Percentiles rank a stretch among this genome's conserved stretches.
Evolutionary conservation across 2,329 filamentous ascomycete species (phyloP).

Genomic region (Chaetoscypha palmicola): DNA sequence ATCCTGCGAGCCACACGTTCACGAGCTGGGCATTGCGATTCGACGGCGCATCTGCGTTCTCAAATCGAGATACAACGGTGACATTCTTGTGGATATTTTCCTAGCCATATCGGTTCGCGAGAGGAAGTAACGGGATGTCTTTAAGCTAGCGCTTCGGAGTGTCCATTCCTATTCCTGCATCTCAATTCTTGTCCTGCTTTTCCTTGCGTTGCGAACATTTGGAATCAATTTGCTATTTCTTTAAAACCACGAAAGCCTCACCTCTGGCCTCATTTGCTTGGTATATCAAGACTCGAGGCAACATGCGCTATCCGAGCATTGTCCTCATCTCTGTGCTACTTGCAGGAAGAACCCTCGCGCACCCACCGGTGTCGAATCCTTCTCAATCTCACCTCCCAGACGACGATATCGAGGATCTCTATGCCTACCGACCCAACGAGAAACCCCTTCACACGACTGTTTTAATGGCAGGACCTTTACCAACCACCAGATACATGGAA

Average conservation of each 20-base stretch:
- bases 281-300: neutral
- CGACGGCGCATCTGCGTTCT: slow-evolving; percentile 2
- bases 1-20: neutral
- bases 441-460: slow-evolving; percentile 17
- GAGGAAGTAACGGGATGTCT: too few relatives aligned
- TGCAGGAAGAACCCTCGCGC: slow-evolving; percentile 2
- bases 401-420: slow-evolving; percentile 11
- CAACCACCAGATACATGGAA: slow-evolving; percentile 1
- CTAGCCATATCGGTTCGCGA: too few relatives aligned
- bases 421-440: slow-evolving; percentile 6
- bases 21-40: neutral
- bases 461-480: slow-evolving; percentile 14
- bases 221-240: too few relatives aligned
- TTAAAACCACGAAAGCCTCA: too few relatives aligned
- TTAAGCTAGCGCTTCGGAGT: too few relatives aligned
- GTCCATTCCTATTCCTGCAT: too few relatives aligned
- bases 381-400: slow-evolving; percentile 1
- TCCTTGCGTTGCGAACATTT: too few relatives aligned
- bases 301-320: neutral
- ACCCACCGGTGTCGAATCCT: slow-evolving; percentile 17
- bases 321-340: neutral
- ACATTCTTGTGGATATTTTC: neutral
- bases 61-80: neutral
- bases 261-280: too few relatives aligned
- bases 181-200: too few relatives aligned